A percentile compares a stretch with the other conserved stretches of the same genome.
phyloP scores from a whole-genome alignment of 2,329 filamentous ascomycete species.

The Pseudopyricularia javanii region DNA sequence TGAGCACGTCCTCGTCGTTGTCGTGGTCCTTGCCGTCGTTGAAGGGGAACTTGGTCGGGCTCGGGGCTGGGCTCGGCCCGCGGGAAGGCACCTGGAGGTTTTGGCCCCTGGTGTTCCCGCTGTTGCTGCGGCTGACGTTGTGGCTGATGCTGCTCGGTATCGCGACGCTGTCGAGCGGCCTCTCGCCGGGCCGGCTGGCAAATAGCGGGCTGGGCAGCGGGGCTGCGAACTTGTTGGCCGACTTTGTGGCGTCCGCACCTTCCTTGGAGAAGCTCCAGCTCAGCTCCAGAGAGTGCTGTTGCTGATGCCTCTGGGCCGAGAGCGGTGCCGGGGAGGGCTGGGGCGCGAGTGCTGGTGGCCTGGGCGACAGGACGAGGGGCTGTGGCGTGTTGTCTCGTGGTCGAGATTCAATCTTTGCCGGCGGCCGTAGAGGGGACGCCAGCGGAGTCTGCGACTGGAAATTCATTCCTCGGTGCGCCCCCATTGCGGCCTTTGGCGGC shows the following conservation, averaged over 20 bases:
- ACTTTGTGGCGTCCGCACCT: background rate
- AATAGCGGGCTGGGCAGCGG: slow-evolving; percentile 1
- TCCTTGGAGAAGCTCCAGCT: background rate
- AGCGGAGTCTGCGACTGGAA: background rate
- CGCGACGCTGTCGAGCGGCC: background rate
- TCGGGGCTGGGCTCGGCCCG: background rate
- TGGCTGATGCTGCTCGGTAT: background rate
- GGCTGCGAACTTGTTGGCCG: background rate
- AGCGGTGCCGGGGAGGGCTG: background rate
- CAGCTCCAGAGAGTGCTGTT: background rate
- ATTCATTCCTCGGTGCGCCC: background rate
- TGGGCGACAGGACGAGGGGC: background rate
- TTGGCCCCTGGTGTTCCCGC: slow-evolving; percentile 6
- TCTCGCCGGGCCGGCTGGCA: background rate
- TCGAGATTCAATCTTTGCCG: background rate
- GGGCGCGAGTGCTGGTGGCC: background rate
- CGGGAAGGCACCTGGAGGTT: background rate
- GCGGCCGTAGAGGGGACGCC: background rate
- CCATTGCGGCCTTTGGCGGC: background rate
- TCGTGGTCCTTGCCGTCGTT: background rate
- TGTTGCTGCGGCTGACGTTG: slow-evolving; percentile 6
- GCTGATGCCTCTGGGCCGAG: background rate
- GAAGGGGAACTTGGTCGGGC: background rate
- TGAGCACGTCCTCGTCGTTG: background rate
- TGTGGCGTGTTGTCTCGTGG: background rate